A percentile compares a stretch with the other conserved stretches of the same genome.
phyloP scores from a whole-genome alignment of 192 early-diverging fungal species.

The Coemansia sp. region DNA sequence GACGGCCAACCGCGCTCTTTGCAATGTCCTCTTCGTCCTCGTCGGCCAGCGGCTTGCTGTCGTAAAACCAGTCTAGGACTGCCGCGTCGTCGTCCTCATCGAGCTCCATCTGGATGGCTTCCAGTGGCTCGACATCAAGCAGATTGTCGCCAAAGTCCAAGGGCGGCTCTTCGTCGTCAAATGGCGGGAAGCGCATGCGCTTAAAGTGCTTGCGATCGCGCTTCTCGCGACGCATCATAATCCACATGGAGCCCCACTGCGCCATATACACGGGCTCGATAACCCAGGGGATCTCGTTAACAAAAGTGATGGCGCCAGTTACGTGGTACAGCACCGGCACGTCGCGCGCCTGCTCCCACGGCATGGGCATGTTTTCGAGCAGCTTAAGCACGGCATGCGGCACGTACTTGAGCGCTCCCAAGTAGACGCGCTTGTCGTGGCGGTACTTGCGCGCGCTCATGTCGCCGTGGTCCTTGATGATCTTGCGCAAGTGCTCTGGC shows the following conservation, averaged over 20 bases:
- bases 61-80: constrained; percentile 96
- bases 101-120: constrained; percentile 99
- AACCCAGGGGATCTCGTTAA: constrained; percentile 95
- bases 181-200: constrained; percentile 97
- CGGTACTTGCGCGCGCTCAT: constrained; percentile 97
- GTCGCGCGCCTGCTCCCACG: constrained; percentile 98
- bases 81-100: constrained; percentile 92
- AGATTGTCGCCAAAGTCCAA: constrained; percentile 99
- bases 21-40: constrained; percentile 37
- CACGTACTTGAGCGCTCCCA: constrained; percentile 97
- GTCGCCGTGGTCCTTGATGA: constrained; percentile 99
- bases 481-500: constrained; percentile 95
- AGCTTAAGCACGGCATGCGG: constrained; percentile 98
- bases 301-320: constrained; percentile 98
- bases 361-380: constrained; percentile 99
- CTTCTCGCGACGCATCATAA: constrained; percentile 99
- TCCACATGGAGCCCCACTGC: constrained; percentile 99
- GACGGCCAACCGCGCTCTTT: constrained; percentile 46
- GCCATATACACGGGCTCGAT: constrained; percentile 97
- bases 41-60: constrained; percentile 83
- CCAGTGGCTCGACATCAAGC: constrained; percentile 95
- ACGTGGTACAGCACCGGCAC: constrained; percentile 97
- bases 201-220: constrained; percentile 96
- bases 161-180: constrained; percentile 99
- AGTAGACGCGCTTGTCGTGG: constrained; percentile 97